These are phyloP conservation scores for Teunomyces panamensis DNA, from an alignment of 805 yeast species.

Conservation along the genomic window DNA sequence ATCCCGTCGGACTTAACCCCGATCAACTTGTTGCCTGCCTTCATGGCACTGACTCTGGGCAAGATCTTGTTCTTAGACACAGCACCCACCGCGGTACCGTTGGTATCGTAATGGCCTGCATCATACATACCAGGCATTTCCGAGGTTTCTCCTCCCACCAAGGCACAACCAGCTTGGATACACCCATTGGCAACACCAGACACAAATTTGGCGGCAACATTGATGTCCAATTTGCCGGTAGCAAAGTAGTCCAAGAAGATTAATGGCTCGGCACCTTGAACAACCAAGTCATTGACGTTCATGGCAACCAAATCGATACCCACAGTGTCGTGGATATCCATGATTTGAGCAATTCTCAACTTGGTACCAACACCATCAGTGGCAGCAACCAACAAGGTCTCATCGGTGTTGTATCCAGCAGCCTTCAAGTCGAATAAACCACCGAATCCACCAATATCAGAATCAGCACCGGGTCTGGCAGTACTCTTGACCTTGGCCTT, in stretches of 20 bases:
- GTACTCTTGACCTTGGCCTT: conserved; percentile 90
- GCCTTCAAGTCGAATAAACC: conserved; percentile 88
- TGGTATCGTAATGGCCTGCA: conserved; percentile 94
- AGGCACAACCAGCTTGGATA: conserved; percentile 90
- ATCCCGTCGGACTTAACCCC: conserved; percentile 91
- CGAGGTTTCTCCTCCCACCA: conserved; percentile 98
- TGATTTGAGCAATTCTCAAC: conserved; percentile 86
- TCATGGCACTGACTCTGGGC: conserved; percentile 69
- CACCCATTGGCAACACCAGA: conserved; percentile 97
- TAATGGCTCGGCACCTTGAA: conserved; percentile 98
- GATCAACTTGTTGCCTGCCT: conserved; percentile 73
- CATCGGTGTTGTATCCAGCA: conserved; percentile 81
- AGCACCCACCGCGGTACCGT: conserved; percentile 98
- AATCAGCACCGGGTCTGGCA: conserved; percentile 92
- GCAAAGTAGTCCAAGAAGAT: conserved; percentile 96
- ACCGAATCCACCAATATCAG: conserved; percentile 98
- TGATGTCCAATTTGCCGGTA: conserved; percentile 83
- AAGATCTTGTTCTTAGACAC: conserved; percentile 71
- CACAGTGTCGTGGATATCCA: conserved; percentile 91
- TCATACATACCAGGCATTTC: conserved; percentile 99
- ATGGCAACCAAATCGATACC: conserved; percentile 98
- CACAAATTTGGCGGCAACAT: conserved; percentile 83
- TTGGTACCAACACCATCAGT: conserved; percentile 99
- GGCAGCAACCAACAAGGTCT: conserved; percentile 89
- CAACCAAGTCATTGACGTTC: conserved; percentile 97